Conservation (phyloP, 2,329 filamentous ascomycete genomes). For the Hawksworthiomyces lignivorus region DNA sequence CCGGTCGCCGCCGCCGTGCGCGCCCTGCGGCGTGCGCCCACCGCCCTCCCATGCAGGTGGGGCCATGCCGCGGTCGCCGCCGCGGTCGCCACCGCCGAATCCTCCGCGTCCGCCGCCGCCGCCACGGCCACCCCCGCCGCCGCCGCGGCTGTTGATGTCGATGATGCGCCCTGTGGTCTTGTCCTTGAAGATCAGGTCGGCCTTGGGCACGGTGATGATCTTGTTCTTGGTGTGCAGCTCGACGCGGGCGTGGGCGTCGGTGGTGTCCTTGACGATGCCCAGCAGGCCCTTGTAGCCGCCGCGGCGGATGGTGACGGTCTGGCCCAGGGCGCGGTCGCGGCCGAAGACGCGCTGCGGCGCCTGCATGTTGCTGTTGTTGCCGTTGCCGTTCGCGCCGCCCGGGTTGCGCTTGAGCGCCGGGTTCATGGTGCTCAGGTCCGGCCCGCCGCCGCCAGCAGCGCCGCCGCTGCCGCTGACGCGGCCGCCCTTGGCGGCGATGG, state of each 20-base stretch:
- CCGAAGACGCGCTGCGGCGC: conserved; percentile 70
- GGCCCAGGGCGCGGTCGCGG: conserved; percentile 77
- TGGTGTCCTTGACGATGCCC: conserved; percentile 93
- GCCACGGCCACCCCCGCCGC: conserved; percentile 35
- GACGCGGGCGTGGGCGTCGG: conserved; percentile 75
- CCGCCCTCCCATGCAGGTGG: conserved; percentile 54
- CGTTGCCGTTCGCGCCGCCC: conserved; percentile 44
- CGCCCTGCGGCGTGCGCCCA: conserved; percentile 59
- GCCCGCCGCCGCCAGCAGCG: conserved; percentile 47
- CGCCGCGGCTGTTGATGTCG: conserved; percentile 49
- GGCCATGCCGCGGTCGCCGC: conserved; percentile 17
- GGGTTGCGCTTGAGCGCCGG: conserved; percentile 72
- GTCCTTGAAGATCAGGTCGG: conserved; percentile 79
- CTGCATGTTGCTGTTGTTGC: conserved; percentile 44
- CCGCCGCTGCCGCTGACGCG: conserved; percentile 69
- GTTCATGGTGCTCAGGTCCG: conserved; percentile 86
- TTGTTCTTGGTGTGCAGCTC: conserved; percentile 95
- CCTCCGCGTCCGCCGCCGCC: conserved; percentile 26
- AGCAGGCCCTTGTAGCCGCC: conserved; percentile 88
- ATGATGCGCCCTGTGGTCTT: conserved; percentile 71
- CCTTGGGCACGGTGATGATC: conserved; percentile 75
- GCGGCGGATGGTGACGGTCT: conserved; percentile 81
- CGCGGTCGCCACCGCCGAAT: conserved; percentile 21
- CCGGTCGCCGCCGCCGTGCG: conserved; percentile 50
- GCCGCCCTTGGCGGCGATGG: conserved; percentile 89